Conservation (phyloP, 164 flowering plant species). For the Vitis rupestris region DNA sequence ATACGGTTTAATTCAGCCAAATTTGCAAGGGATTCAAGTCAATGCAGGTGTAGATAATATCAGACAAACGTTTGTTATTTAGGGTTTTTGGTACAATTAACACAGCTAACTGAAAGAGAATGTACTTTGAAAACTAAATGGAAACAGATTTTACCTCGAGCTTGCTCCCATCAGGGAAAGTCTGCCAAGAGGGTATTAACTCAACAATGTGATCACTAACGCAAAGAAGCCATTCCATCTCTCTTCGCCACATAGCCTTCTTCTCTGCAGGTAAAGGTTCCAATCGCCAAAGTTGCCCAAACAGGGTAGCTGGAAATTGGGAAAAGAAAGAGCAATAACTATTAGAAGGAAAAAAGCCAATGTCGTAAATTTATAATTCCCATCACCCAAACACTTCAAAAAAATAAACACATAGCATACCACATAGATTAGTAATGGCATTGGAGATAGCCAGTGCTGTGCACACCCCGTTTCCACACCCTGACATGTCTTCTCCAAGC, state of each 20-base stretch:
- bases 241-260: constrained; percentile 65
- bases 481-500: constrained; percentile 89
- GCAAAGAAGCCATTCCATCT: constrained; percentile 65
- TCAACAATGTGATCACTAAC: constrained; percentile 69
- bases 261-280: constrained; percentile 52
- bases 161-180: constrained; percentile 62
- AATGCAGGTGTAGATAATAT: too few species aligned
- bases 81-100: neutral
- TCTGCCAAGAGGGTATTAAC: constrained; percentile 59
- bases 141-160: constrained; percentile 41
- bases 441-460: constrained; percentile 76
- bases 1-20: too few species aligned
- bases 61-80: too few species aligned
- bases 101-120: neutral
- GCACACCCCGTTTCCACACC: constrained; percentile 72
- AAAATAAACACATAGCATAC: constrained; percentile 25
- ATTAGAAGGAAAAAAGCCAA: constrained; percentile 1
- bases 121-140: neutral
- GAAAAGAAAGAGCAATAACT: neutral
- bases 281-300: constrained; percentile 68
- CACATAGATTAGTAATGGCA: constrained; percentile 83
- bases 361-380: neutral
- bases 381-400: neutral
- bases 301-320: constrained; percentile 39
- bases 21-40: too few species aligned